phyloP scores from a whole-genome alignment of 768 basidiomycete species.

The Tubosaeta brunneosetosa region DNA sequence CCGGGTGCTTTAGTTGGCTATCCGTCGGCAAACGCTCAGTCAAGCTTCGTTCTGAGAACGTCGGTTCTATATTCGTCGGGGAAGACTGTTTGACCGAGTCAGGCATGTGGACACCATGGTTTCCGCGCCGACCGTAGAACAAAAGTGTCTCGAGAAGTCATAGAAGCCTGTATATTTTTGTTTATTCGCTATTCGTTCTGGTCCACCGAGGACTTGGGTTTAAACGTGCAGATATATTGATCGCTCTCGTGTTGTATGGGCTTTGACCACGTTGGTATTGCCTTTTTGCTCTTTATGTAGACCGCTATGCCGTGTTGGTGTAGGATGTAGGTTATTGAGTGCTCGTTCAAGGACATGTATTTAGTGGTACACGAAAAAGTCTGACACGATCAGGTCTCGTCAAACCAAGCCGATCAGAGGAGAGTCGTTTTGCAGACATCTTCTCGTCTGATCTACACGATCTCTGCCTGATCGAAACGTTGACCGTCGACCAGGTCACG shows the following conservation, averaged over 20 bases:
- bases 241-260: background rate
- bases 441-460: background rate
- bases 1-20: constrained; percentile 22
- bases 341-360: background rate
- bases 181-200: constrained; percentile 1
- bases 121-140: background rate
- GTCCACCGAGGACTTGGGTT: background rate
- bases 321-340: background rate
- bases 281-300: background rate
- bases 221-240: background rate
- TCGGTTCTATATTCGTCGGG: background rate
- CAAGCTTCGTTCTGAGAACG: constrained; percentile 1
- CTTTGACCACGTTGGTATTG: background rate
- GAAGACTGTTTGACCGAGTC: constrained; percentile 15
- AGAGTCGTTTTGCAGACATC: background rate
- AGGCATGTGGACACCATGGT: constrained; percentile 16
- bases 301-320: background rate
- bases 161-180: background rate
- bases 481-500: background rate
- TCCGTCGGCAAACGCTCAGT: constrained; percentile 2
- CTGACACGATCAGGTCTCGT: background rate
- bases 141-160: background rate
- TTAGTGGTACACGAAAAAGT: background rate
- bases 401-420: background rate
- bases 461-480: background rate